phyloP scores from a whole-genome alignment of 192 early-diverging fungal genomes.

The Backusella mclennaniae region DNA sequence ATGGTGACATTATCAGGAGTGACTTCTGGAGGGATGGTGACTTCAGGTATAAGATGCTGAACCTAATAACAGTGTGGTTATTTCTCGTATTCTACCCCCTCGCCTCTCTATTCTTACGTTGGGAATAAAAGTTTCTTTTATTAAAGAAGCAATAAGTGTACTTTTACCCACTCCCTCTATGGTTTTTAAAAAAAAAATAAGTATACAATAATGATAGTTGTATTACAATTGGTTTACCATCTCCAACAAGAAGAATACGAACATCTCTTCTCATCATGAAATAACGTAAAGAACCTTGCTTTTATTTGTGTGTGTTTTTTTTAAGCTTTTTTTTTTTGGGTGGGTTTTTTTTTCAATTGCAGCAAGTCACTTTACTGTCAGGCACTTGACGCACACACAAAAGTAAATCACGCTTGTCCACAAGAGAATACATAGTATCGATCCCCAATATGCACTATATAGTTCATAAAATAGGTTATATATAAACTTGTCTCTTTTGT shows the following conservation, averaged over 20 bases:
- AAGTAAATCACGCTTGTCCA: no score
- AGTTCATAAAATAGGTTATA: no score
- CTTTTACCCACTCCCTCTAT: constrained; percentile 92
- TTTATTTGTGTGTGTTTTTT: background rate
- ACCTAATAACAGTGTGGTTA: constrained; percentile 51
- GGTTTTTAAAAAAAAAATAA: background rate
- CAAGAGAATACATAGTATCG: no score
- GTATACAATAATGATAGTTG: background rate
- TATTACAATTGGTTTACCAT: constrained; percentile 55
- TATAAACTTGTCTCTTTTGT: no score
- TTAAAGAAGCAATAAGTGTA: constrained; percentile 95
- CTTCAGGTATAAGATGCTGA: constrained; percentile 96
- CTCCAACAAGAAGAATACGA: constrained; percentile 90
- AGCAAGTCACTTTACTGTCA: no score
- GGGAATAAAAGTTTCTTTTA: constrained; percentile 91
- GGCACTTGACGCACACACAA: no score
- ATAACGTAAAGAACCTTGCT: background rate
- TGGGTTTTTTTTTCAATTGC: background rate
- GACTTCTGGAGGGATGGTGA: constrained; percentile 99
- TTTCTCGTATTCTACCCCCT: no score
- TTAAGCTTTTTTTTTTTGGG: background rate
- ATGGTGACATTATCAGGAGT: constrained; percentile 96
- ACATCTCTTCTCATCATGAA: constrained; percentile 79
- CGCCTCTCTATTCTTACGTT: background rate
- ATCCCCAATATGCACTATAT: no score